phyloP scores from a whole-genome alignment of 2,329 filamentous ascomycete genomes.

The Penicillium sp. region DNA sequence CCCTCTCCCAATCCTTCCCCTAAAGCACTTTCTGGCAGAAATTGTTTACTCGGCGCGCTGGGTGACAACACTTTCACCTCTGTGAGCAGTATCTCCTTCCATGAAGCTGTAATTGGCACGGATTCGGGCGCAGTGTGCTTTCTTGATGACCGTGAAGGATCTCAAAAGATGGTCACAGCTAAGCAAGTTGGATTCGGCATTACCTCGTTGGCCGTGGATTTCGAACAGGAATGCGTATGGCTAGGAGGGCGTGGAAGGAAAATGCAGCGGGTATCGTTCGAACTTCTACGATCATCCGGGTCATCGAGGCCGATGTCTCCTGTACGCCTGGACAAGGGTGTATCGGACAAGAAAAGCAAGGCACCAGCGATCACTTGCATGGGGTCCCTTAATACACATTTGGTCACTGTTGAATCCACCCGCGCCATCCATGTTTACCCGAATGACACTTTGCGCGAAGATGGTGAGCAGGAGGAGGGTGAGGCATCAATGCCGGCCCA shows the following conservation, averaged over 20 bases:
- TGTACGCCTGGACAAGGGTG: conserved; percentile 21
- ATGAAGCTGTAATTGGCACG: conserved; percentile 77
- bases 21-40: conserved; percentile 78
- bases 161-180: conserved; percentile 68
- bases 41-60: conserved; percentile 77
- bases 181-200: conserved; percentile 67
- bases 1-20: conserved; percentile 48
- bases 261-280: conserved; percentile 48
- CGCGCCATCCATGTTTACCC: conserved; percentile 65
- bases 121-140: conserved; percentile 88
- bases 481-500: conserved; percentile 54
- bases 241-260: conserved; percentile 67
- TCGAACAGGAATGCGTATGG: conserved; percentile 58
- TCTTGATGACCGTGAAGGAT: conserved; percentile 71
- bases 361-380: conserved; percentile 59
- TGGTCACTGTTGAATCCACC: conserved; percentile 73
- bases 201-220: conserved; percentile 63
- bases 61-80: conserved; percentile 83
- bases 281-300: conserved; percentile 38
- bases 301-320: conserved; percentile 26
- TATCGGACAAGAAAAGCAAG: conserved; percentile 29
- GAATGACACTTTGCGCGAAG: conserved; percentile 46
- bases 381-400: conserved; percentile 64
- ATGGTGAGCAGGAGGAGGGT: conserved; percentile 30
- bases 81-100: conserved; percentile 68